Evolutionary conservation across 2,329 filamentous ascomycete species (phyloP), one percentile per base, ranked within the genome.

Genomic region (Colletotrichum sp.): DNA sequence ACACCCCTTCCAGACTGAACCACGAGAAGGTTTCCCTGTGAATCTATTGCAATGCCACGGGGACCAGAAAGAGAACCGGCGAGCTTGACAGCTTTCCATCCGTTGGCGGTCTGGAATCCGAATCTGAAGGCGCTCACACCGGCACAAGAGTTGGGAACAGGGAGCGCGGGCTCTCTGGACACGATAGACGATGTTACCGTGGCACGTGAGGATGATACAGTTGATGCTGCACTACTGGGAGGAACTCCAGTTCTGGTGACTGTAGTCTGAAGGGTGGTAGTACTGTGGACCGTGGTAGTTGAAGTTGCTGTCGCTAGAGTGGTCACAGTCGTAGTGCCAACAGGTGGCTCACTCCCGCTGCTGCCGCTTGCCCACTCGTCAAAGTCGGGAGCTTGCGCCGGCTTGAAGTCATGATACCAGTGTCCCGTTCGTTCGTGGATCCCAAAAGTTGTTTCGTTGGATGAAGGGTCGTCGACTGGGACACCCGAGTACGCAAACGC

Each of bases 351-450:
- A 13, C 65, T 55, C 27, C 70, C 77, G 12, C 65, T 70, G 22
- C 70, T 39, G 16, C 66, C 68, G 12, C 22, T 61, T 15, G 70
- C 80, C 83, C 83, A 85, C 13, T 77, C 70, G 30, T 74, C 71
- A 69, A 87, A 87, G 55, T 83, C 72, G 39, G 82, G 78, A 5
- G 84, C 83, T 66, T 81, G 79, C 12, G 83, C 83, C 2, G 78
- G 77, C 10, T 77, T 78, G 61, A 86, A 80, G 75, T 86, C 83
- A 76, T 86, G 84, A 39, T 81, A 80, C 82, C 84, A 86, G 78
- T 86, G 86, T 61, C 85, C 85, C 55, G 86, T 81, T 71, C 81
- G 82, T 62, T 87, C 84, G 77, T 88, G 87, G 76, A 87, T 87
- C 74, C 82, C 82, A 76, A 88, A 88, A 25, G 79, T 79, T 5